These are phyloP conservation scores for Pistacia vera DNA, from an alignment of 345 rosid genomes.

Conservation along the genomic window DNA sequence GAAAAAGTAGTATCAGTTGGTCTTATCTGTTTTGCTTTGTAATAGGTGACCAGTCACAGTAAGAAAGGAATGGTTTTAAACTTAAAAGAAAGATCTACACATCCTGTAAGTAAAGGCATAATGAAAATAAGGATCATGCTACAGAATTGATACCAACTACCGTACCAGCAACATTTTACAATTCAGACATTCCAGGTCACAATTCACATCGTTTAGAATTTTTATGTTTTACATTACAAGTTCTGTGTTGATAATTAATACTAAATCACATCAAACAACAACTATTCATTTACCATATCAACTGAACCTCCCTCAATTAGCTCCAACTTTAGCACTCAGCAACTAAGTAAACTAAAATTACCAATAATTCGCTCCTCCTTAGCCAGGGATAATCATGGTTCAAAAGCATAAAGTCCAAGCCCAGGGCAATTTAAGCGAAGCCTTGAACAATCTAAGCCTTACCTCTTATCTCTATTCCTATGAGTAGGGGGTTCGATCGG, in stretches of 20 bases:
- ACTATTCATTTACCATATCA: neutral
- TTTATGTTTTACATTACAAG: neutral
- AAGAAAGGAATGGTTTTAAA: neutral
- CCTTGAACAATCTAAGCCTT: slow-evolving; percentile 16
- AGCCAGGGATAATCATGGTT: neutral
- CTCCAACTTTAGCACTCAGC: neutral
- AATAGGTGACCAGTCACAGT: neutral
- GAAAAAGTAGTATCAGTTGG: neutral
- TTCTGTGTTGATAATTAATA: neutral
- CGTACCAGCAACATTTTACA: neutral
- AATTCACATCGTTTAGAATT: neutral
- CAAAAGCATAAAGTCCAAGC: neutral
- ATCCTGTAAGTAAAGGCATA: neutral
- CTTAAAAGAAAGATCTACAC: neutral
- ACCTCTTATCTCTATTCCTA: slow-evolving; percentile 54
- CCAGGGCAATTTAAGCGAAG: neutral
- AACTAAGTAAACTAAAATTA: neutral
- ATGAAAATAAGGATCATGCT: too few species aligned
- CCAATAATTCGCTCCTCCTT: neutral
- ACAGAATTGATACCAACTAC: neutral
- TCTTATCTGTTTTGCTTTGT: neutral
- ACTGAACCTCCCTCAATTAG: neutral
- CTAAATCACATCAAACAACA: neutral
- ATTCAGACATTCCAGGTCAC: neutral
- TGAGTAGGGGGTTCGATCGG: slow-evolving; percentile 50